phyloP scores from a whole-genome alignment of 345 rosid genomes.

The Brassica nigra region DNA sequence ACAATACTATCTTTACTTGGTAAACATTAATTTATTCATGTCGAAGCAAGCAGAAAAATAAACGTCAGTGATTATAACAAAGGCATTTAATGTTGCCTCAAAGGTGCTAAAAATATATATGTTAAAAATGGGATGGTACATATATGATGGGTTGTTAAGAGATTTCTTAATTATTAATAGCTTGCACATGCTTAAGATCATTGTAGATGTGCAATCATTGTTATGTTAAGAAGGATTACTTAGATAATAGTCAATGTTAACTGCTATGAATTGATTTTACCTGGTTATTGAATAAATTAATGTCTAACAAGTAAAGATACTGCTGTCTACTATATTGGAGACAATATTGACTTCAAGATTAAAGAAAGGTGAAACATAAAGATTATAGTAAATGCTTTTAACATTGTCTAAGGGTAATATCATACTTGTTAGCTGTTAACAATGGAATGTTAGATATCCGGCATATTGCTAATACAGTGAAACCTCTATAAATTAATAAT shows the following conservation, averaged over 20 bases:
- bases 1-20: no score
- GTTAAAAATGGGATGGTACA: neutral
- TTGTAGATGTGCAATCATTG: no score
- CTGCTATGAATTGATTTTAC: neutral
- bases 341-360: neutral
- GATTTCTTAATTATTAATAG: no score
- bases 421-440: no score
- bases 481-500: no score
- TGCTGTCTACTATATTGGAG: neutral
- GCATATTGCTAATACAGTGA: no score
- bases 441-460: no score
- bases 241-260: neutral
- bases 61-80: neutral
- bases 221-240: no score
- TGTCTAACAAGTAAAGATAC: neutral
- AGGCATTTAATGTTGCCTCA: neutral
- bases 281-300: neutral
- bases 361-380: neutral
- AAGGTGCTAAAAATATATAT: neutral
- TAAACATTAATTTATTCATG: no score
- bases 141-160: no score
- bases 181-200: no score
- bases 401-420: no score
- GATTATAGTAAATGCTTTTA: neutral
- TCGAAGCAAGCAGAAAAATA: neutral